Conservation (phyloP, 345 rosid species). For the Syzygium aqueum region DNA sequence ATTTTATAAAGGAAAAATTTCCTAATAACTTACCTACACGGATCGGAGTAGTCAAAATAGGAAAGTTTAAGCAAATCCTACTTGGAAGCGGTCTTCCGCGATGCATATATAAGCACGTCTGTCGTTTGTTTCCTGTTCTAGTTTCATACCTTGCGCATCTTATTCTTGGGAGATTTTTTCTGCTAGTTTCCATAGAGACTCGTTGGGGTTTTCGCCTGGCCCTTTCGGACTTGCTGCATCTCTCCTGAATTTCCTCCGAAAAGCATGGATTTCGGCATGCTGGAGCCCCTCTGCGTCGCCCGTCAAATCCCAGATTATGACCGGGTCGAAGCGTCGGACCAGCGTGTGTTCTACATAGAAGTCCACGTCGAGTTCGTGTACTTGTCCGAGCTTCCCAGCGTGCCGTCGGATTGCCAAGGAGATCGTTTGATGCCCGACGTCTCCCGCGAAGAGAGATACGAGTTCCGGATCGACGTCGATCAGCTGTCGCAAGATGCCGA, state of each 20-base stretch:
- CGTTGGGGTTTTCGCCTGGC: background rate
- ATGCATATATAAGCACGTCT: background rate
- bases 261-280: background rate
- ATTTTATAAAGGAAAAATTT: background rate
- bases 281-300: background rate
- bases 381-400: background rate
- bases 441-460: background rate
- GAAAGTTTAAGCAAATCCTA: background rate
- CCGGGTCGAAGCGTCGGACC: background rate
- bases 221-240: background rate
- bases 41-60: background rate
- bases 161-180: background rate
- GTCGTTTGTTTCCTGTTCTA: background rate
- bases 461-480: background rate
- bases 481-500: background rate
- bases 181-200: background rate
- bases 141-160: background rate
- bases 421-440: background rate
- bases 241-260: background rate
- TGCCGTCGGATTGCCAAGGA: background rate
- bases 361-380: background rate
- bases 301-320: background rate
- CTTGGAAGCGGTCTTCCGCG: background rate
- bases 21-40: background rate
- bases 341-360: background rate